phyloP scores from a whole-genome alignment of 139 green algal species.

The Chlorella sp. region DNA sequence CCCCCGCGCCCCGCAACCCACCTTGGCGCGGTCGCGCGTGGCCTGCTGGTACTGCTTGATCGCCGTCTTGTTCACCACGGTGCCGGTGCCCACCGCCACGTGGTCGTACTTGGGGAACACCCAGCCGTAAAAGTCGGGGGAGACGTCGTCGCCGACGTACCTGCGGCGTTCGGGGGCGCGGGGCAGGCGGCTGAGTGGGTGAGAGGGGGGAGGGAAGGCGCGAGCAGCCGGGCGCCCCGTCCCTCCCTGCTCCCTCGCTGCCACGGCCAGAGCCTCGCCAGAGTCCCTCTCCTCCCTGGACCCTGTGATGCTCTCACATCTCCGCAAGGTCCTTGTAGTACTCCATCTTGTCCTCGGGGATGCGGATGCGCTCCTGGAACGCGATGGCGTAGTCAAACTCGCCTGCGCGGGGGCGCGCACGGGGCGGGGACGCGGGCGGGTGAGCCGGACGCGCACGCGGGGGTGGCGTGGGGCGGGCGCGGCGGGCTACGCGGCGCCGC shows the following conservation, averaged over 20 bases:
- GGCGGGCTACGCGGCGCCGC: no score
- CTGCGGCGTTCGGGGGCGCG: not conserved
- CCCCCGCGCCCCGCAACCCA: no score
- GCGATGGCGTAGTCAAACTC: constrained; percentile 99
- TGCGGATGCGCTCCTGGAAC: constrained; percentile 97
- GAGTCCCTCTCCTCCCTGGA: no score
- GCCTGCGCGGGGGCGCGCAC: no score
- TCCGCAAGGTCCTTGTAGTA: constrained; percentile 99
- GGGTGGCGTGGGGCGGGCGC: no score
- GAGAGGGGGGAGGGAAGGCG: not conserved
- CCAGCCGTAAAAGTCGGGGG: constrained; percentile 99
- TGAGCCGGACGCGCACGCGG: no score
- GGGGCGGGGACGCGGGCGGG: no score
- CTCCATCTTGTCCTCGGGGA: constrained; percentile 98
- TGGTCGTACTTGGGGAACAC: constrained; percentile 99
- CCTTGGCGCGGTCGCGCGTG: constrained; percentile 72
- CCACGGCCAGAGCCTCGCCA: no score
- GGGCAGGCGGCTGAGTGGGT: not conserved
- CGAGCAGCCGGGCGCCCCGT: no score
- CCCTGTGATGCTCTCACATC: no score
- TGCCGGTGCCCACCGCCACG: constrained; percentile 98
- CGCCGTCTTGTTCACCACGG: constrained; percentile 98
- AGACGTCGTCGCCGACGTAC: constrained; percentile 99
- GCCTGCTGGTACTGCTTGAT: constrained; percentile 99
- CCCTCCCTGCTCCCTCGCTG: no score